phyloP scores from a whole-genome alignment of 768 basidiomycete species.

The Clitopilus passeckerianus region DNA sequence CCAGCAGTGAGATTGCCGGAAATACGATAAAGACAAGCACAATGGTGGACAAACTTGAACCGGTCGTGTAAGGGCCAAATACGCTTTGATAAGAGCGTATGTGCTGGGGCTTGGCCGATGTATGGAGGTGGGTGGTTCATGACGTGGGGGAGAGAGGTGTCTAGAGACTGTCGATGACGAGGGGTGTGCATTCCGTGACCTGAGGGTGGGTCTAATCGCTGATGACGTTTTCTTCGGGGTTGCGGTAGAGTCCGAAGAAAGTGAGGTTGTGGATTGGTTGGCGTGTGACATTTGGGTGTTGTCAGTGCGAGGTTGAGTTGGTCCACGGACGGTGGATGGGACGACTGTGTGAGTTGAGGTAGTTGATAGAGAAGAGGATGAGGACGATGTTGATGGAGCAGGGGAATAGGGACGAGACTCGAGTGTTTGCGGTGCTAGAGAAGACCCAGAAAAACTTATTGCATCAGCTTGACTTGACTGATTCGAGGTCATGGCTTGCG shows the following conservation, averaged over 20 bases:
- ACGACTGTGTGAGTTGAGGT: conserved; percentile 70
- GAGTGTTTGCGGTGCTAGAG: conserved; percentile 19
- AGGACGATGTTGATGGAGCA: conserved; percentile 53
- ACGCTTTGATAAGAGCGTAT: conserved; percentile 43
- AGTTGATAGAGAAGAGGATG: conserved; percentile 68
- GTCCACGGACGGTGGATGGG: conserved; percentile 32
- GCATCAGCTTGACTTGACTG: conserved; percentile 9
- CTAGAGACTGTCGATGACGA: conserved; percentile 15
- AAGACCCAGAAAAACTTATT: not conserved
- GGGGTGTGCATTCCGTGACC: conserved; percentile 14
- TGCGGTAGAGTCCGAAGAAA: conserved; percentile 33
- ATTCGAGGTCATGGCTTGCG: conserved; percentile 28
- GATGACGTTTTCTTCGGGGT: conserved; percentile 18
- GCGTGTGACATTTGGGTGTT: conserved; percentile 20
- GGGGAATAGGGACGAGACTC: conserved; percentile 40
- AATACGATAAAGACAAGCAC: conserved; percentile 40
- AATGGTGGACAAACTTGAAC: conserved; percentile 44
- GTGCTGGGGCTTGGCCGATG: conserved; percentile 20
- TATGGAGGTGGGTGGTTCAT: conserved; percentile 11
- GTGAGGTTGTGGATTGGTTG: conserved; percentile 29
- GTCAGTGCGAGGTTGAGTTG: conserved; percentile 16
- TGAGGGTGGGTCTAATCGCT: conserved; percentile 11
- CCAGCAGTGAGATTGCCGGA: conserved; percentile 39
- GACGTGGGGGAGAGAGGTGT: not conserved
- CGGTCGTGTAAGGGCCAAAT: conserved; percentile 44